Percentiles rank a stretch among this genome's conserved stretches.
phyloP scores from a whole-genome alignment of 768 basidiomycete genomes.

The Rhizopogon roseolus region DNA sequence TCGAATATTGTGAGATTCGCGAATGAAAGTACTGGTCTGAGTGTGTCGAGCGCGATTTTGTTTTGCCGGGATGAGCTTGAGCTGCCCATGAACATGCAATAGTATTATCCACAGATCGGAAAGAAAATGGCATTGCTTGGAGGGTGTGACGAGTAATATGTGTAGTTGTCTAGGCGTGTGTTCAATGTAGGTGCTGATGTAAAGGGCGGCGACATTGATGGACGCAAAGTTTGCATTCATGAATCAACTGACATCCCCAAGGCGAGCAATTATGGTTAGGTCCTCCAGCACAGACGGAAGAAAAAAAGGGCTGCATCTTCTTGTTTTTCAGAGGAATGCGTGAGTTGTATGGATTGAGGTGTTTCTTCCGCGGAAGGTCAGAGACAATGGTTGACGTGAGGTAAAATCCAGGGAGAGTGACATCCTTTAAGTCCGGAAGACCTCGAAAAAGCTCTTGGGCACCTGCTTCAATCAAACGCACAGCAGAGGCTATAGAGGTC shows the following conservation, averaged over 20 bases:
- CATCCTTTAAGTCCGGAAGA: slow-evolving; percentile 39
- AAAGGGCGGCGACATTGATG: slow-evolving; percentile 42
- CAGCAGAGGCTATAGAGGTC: slow-evolving; percentile 42
- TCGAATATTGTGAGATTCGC: slow-evolving; percentile 29
- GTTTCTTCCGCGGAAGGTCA: slow-evolving; percentile 35
- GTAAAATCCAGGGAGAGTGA: slow-evolving; percentile 49
- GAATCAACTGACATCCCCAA: slow-evolving; percentile 42
- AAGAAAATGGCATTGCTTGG: slow-evolving; percentile 44
- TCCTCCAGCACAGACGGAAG: slow-evolving; percentile 44
- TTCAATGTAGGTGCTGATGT: slow-evolving; percentile 43
- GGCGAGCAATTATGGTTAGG: slow-evolving; percentile 42
- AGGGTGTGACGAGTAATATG: slow-evolving; percentile 39
- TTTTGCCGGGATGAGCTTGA: slow-evolving; percentile 12
- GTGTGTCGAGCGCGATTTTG: slow-evolving; percentile 29
- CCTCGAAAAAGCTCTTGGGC: slow-evolving; percentile 34
- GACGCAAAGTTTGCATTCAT: slow-evolving; percentile 42
- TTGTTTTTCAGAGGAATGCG: too few relatives aligned
- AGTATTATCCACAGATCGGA: slow-evolving; percentile 36
- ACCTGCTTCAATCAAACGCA: slow-evolving; percentile 35
- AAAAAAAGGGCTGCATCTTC: slow-evolving; percentile 43
- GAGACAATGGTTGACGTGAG: slow-evolving; percentile 44
- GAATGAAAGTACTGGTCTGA: slow-evolving; percentile 32
- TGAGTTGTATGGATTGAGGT: too few relatives aligned
- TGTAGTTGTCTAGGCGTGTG: slow-evolving; percentile 39
- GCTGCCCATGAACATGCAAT: slow-evolving; percentile 14